Base-by-base conservation (phyloP, 352 stramenopile species). In the Phytopythium oedochilum region DNA sequence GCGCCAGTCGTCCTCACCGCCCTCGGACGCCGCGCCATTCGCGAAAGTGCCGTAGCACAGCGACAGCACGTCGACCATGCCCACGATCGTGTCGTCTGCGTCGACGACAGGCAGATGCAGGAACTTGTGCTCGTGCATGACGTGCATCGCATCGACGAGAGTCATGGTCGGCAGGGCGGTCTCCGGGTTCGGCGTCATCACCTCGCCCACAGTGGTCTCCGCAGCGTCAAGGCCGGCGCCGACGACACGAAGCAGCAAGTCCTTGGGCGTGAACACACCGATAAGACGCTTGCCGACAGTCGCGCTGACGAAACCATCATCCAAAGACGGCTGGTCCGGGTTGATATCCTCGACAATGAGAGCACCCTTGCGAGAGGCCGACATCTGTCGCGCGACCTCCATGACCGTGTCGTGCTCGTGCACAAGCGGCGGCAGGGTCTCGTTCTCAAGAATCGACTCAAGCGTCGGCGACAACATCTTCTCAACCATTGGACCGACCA, bases 41-140 rank as follows among this genome's bases (percentile, higher is more conserved):
- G 86, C 82, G 50, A 96, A 96, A 0, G 85, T 92, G 12, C 86
- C 86, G 52, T 93, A 96, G 63, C 85, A 94, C 29, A 96, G 66
- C n/a, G 84, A 94, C 18, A 96, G 57, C 7, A 96, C 85, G 49
- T 96, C 86, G 20, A 95, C 72, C 75, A 94, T 90, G 32, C 86
- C 86, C 9, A 89, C 57, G 65, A 94, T 95, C 18, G 75, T 84
- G 6, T 68, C 62, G 3, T 78, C 82, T 17, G 64, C 75, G 23
- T 85, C 55, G 14, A 98, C 94, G 2, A 99, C 93, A 23, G 97
- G 97, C 44, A 99, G 62, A 56, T 98, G 97, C 29, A 99, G 68
- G 66, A 99, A 99, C 55, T 96, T 96, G 60, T 99, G 96, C 55
- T 99, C 96, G 60, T 98, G 94, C 96, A 99, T 99, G 23, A 98